Evolutionary conservation across 306 rosid species (phyloP).

Genomic region (Castanopsis chinensis): DNA sequence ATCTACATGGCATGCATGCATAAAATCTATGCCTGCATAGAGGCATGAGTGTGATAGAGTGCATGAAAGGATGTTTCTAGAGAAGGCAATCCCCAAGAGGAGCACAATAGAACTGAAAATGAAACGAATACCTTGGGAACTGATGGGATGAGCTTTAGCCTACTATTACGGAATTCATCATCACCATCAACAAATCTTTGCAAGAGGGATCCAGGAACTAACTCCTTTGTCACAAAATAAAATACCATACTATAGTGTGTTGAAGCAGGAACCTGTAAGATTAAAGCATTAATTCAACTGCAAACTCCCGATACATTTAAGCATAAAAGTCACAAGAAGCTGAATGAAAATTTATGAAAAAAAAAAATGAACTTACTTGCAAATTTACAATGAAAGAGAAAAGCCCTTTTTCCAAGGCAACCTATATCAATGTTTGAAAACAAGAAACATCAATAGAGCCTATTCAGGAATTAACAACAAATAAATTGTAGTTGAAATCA

Average conservation of each 20-base stretch:
- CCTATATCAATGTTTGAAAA: slow-evolving; percentile 46
- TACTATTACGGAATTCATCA: slow-evolving; percentile 95
- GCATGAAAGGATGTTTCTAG: background rate
- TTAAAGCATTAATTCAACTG: slow-evolving; percentile 24
- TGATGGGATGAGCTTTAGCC: slow-evolving; percentile 96
- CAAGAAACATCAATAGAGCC: slow-evolving; percentile 6
- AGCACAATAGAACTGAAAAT: background rate
- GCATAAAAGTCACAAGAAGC: slow-evolving; percentile 11
- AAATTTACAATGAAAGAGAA: slow-evolving; percentile 78
- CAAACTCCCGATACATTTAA: slow-evolving; percentile 12
- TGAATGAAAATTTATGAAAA: background rate
- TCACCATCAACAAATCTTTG: slow-evolving; percentile 98
- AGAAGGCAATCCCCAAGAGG: background rate
- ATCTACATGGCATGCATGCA: background rate
- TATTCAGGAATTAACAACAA: background rate
- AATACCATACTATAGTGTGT: slow-evolving; percentile 96
- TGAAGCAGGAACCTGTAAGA: slow-evolving; percentile 84
- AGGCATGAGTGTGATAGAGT: background rate
- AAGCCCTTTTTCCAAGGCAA: slow-evolving; percentile 89
- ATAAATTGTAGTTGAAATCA: background rate
- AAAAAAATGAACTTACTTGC: slow-evolving; percentile 69
- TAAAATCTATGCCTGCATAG: background rate
- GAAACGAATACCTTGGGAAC: slow-evolving; percentile 75
- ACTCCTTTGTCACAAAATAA: slow-evolving; percentile 81
- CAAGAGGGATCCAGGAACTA: slow-evolving; percentile 88